Base-by-base conservation (phyloP, 345 rosid genomes). In the Luvunga scandens region DNA sequence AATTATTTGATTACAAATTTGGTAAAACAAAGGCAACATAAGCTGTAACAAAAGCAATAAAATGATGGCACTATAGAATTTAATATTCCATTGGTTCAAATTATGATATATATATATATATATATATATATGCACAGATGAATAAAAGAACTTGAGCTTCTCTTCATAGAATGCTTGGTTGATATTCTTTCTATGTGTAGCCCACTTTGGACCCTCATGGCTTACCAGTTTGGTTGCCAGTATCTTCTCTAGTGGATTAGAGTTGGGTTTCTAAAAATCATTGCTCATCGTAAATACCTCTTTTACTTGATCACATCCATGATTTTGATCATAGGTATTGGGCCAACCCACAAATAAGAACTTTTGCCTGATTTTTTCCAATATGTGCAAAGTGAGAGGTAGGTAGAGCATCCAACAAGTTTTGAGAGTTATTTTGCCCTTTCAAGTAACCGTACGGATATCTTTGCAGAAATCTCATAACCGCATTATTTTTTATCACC, bases 331-430 rank as follows among this genome's bases (percentile, higher is more conserved):
- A 59, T 45, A 5, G 78, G 84, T 24, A 14, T 28, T 27, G 81
- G 73, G 6, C 81, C 84, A 9, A 9, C 14, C 84, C 84, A 81
- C 28, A 12, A 3, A 59, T 77, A 77, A 18, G 61, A 72, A 38
- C 72, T 76, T 53, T 77, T 81, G 10, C 80, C 80, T 81, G 59
- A 75, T 68, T 8, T 38, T 38, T 38, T 8, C 9, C 42, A 38
- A 9, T 8, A 8, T 38, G 9, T 1, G 42, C 42, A 8, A 38
- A 38, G 42, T 38, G 42, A 38, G 42, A 38, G 10, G 42, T 8
- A 7, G 42, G 10, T 8, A 8, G 42, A 38, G 1, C 42, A 38
- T 38, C 42, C 42, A 38, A 8, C 42, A 38, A 1, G 42, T 38
- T 38, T 38, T 38, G 10, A 38, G 42, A 38, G 9, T 38, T 38